Conservation (phyloP, 1,284 basidiomycete genomes). For the Tilletia setariae region DNA sequence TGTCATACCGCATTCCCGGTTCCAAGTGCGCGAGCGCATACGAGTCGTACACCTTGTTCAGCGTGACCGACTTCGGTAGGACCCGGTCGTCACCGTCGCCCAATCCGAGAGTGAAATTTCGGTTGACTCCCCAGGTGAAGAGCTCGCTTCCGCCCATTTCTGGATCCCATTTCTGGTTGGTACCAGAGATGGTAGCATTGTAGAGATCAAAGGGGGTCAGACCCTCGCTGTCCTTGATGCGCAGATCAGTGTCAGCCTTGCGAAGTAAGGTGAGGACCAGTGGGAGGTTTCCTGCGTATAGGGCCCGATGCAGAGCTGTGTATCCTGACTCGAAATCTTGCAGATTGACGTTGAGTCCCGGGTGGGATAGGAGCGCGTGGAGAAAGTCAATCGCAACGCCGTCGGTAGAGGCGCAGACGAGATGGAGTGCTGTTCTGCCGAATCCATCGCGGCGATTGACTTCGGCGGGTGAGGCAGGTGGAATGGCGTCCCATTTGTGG, state of each 20-base stretch:
- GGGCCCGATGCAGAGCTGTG: constrained; percentile 85
- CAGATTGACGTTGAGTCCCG: constrained; percentile 75
- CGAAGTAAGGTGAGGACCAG: constrained; percentile 74
- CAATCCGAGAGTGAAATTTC: constrained; percentile 66
- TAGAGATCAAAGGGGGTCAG: constrained; percentile 91
- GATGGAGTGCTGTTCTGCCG: constrained; percentile 78
- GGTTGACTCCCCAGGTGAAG: constrained; percentile 87
- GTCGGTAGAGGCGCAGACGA: constrained; percentile 66
- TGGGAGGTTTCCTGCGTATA: constrained; percentile 80
- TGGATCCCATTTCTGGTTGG: constrained; percentile 28
- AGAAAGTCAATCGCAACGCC: constrained; percentile 74
- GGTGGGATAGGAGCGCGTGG: constrained; percentile 73
- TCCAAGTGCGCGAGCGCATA: not conserved
- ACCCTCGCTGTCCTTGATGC: constrained; percentile 81
- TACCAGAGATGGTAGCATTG: constrained; percentile 60
- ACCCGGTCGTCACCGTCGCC: constrained; percentile 75
- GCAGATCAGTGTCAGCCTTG: constrained; percentile 69
- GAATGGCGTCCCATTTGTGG: not conserved
- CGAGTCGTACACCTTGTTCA: constrained; percentile 50
- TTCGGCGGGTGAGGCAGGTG: constrained; percentile 57
- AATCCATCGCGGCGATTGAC: constrained; percentile 71
- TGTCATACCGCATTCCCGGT: constrained; percentile 41
- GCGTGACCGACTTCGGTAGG: constrained; percentile 73
- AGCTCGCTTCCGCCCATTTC: constrained; percentile 59
- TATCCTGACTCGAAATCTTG: constrained; percentile 68